A percentile compares a stretch with the other conserved stretches of the same genome.
Evolutionary conservation across 75 land plant species (phyloP).

Genomic region (Sequoiadendron giganteum): DNA sequence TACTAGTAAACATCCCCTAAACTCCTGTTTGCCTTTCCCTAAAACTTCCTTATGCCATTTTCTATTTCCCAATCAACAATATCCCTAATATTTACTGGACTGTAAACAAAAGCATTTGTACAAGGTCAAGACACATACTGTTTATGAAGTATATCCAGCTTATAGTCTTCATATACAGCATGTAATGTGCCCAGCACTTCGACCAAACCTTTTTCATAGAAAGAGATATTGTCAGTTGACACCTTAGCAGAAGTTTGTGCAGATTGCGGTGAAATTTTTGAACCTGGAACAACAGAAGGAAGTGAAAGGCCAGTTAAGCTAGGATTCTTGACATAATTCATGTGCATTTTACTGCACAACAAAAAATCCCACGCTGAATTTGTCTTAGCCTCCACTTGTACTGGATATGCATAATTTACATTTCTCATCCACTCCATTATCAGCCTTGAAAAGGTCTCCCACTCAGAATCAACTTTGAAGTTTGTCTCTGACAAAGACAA

Average conservation of each 20-base stretch:
- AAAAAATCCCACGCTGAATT: slow-evolving; percentile 73
- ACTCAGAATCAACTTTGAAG: slow-evolving; percentile 57
- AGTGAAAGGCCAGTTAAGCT: slow-evolving; percentile 11
- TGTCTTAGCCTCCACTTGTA: slow-evolving; percentile 7
- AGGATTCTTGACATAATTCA: slow-evolving; percentile 30
- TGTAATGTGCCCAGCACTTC: slow-evolving; percentile 75
- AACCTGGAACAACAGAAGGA: not conserved
- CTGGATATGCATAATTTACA: not conserved
- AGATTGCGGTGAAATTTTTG: not conserved
- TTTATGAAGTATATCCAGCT: slow-evolving; percentile 81
- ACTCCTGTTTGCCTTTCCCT: not conserved
- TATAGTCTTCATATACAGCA: slow-evolving; percentile 88
- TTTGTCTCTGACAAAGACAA: slow-evolving; percentile 25
- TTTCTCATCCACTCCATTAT: slow-evolving; percentile 41
- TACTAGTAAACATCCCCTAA: not conserved
- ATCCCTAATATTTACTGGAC: not conserved
- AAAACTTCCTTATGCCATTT: not conserved
- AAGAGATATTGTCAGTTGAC: slow-evolving; percentile 29
- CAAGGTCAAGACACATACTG: slow-evolving; percentile 29
- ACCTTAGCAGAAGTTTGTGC: slow-evolving; percentile 2
- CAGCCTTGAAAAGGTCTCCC: slow-evolving; percentile 65
- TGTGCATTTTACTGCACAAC: slow-evolving; percentile 68
- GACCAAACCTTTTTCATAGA: slow-evolving; percentile 46
- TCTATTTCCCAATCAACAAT: not conserved
- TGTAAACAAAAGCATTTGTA: not conserved